A percentile compares a stretch with the other conserved stretches of the same genome.
Evolutionary conservation across 768 basidiomycete genomes (phyloP).

Genomic region (Suillus sp.): DNA sequence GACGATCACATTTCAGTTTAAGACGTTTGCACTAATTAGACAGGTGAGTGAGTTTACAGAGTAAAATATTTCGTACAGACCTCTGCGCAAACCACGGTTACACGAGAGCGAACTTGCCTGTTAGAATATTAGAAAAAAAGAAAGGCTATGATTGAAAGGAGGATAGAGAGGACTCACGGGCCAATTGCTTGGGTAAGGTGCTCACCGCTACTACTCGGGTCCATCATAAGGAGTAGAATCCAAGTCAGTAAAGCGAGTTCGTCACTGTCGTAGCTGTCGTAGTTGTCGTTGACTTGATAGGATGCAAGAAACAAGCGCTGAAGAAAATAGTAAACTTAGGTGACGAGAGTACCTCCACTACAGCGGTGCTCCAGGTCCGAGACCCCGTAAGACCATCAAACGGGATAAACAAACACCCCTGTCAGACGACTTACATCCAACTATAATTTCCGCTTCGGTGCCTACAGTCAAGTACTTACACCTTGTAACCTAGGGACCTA

Average conservation of each 20-base stretch:
- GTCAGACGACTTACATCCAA: slow-evolving; percentile 3
- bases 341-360: slow-evolving; percentile 4
- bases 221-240: not conserved
- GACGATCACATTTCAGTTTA: slow-evolving; percentile 83
- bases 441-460: slow-evolving; percentile 8
- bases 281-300: not conserved
- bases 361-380: slow-evolving; percentile 3
- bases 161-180: slow-evolving; percentile 29
- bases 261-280: not conserved
- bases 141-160: slow-evolving; percentile 10
- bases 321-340: slow-evolving; percentile 4
- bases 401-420: slow-evolving; percentile 6
- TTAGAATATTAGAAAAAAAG: slow-evolving; percentile 8
- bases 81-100: slow-evolving; percentile 84
- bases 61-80: slow-evolving; percentile 37
- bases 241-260: not conserved
- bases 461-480: not conserved
- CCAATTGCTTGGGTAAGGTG: slow-evolving; percentile 19
- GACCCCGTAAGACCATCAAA: not conserved
- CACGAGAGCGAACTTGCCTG: slow-evolving; percentile 73
- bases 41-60: not conserved
- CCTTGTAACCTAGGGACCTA: not conserved
- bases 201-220: slow-evolving; percentile 1
- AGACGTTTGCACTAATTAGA: slow-evolving; percentile 75
- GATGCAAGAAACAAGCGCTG: slow-evolving; percentile 2